Percentiles rank a stretch among this genome's conserved stretches.
These are phyloP conservation scores for Boechera stricta DNA, from an alignment of 345 rosid species.

Conservation along the genomic window DNA sequence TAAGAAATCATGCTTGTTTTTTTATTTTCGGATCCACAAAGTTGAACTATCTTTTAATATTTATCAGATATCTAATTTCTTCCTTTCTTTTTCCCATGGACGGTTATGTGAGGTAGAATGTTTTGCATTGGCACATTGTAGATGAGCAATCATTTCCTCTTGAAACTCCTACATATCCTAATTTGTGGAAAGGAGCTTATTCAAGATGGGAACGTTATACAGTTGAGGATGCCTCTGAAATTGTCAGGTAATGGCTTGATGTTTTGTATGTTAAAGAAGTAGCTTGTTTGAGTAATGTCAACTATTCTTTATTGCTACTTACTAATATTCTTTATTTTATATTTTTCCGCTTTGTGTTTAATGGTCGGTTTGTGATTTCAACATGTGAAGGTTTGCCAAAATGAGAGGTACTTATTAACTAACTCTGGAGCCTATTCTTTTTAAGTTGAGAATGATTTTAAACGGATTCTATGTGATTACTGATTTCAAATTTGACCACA, in stretches of 20 bases:
- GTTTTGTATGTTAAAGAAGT: slow-evolving; percentile 15
- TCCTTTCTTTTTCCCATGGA: slow-evolving; percentile 43
- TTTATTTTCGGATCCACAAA: background rate
- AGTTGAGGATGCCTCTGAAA: slow-evolving; percentile 86
- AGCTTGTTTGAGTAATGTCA: slow-evolving; percentile 5
- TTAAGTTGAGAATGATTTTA: slow-evolving; percentile 20
- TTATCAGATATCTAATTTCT: background rate
- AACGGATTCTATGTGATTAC: slow-evolving; percentile 1
- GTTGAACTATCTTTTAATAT: background rate
- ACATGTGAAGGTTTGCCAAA: slow-evolving; percentile 80
- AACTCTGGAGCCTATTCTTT: background rate
- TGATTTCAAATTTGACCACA: background rate
- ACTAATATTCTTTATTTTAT: slow-evolving; percentile 36
- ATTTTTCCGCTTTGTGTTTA: background rate
- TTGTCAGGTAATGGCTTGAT: slow-evolving; percentile 67
- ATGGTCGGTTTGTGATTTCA: slow-evolving; percentile 42
- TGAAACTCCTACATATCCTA: slow-evolving; percentile 83
- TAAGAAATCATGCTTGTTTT: slow-evolving; percentile 52
- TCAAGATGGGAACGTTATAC: slow-evolving; percentile 90
- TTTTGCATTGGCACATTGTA: slow-evolving; percentile 96
- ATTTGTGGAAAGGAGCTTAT: slow-evolving; percentile 91
- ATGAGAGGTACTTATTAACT: slow-evolving; percentile 67
- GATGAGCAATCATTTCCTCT: slow-evolving; percentile 93
- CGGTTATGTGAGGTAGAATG: slow-evolving; percentile 73
- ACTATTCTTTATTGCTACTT: slow-evolving; percentile 2